A percentile compares a stretch with the other conserved stretches of the same genome.
Conservation (phyloP, 495 filamentous ascomycete genomes). For the Chaetomium fimeti region DNA sequence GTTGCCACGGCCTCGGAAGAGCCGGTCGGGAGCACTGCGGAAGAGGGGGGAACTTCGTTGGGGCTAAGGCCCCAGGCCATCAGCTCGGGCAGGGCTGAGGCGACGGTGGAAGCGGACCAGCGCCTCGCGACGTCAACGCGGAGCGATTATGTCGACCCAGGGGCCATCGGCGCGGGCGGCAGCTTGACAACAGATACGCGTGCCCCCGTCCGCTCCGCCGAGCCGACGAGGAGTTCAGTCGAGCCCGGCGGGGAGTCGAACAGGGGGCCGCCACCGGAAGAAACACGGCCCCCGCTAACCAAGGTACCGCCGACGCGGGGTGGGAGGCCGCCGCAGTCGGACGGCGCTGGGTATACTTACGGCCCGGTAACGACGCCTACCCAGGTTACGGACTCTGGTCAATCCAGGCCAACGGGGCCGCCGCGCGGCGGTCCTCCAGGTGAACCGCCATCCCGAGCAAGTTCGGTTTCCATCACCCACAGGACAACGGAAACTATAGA, state of each 20-base stretch:
- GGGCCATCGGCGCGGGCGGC: conserved; percentile 21
- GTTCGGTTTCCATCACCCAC: not conserved
- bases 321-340: not conserved
- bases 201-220: conserved; percentile 21
- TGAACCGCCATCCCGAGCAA: not conserved
- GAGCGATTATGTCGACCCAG: conserved; percentile 25
- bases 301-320: conserved; percentile 6
- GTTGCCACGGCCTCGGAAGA: not conserved
- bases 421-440: conserved; percentile 13
- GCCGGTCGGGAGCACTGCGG: not conserved
- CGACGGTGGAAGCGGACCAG: conserved; percentile 2
- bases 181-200: conserved; percentile 25
- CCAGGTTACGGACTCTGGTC: not conserved
- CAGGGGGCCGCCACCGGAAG: conserved; percentile 23
- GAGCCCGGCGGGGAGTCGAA: conserved; percentile 15
- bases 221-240: conserved; percentile 22
- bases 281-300: not conserved
- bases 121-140: conserved; percentile 10
- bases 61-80: not conserved
- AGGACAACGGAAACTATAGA: conserved; percentile 4
- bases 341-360: not conserved
- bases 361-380: not conserved
- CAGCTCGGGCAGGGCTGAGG: not conserved
- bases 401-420: conserved; percentile 3
- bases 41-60: not conserved